phyloP scores from a whole-genome alignment of 2,329 filamentous ascomycete genomes.

The Dothidotthia symphoricarpi region DNA sequence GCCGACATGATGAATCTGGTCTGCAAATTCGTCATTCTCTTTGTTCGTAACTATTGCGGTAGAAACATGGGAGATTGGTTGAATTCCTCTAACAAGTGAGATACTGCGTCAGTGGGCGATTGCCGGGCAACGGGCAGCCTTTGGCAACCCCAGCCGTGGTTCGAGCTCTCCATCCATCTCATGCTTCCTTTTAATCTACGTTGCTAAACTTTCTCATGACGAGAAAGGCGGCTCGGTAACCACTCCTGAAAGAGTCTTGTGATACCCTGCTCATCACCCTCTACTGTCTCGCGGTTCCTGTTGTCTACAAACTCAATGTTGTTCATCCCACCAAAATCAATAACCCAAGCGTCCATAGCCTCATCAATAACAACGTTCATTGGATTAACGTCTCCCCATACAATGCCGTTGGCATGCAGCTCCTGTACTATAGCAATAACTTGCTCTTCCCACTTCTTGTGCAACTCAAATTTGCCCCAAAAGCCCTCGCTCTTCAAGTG shows the following conservation, averaged over 20 bases:
- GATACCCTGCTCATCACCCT: slow-evolving; percentile 29
- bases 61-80: no score
- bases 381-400: slow-evolving; percentile 23
- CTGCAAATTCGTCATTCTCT: no score
- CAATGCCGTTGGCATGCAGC: slow-evolving; percentile 16
- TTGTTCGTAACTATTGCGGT: no score
- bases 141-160: no score
- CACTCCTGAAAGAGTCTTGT: slow-evolving; percentile 4
- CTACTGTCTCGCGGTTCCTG: slow-evolving; percentile 33
- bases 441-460: slow-evolving; percentile 6
- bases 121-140: no score
- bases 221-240: no score
- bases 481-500: slow-evolving; percentile 2
- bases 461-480: slow-evolving; percentile 2
- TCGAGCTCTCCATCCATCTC: no score
- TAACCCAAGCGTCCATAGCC: slow-evolving; percentile 35
- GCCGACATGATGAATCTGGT: no score
- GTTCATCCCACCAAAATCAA: slow-evolving; percentile 41
- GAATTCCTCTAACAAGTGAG: no score
- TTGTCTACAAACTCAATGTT: slow-evolving; percentile 41
- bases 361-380: slow-evolving; percentile 41
- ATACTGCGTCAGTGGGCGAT: no score
- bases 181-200: no score
- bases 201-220: no score
- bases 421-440: slow-evolving; percentile 5